Evolutionary conservation across 2,329 filamentous ascomycete genomes (phyloP).

Genomic region (Cytospora schulzeri): DNA sequence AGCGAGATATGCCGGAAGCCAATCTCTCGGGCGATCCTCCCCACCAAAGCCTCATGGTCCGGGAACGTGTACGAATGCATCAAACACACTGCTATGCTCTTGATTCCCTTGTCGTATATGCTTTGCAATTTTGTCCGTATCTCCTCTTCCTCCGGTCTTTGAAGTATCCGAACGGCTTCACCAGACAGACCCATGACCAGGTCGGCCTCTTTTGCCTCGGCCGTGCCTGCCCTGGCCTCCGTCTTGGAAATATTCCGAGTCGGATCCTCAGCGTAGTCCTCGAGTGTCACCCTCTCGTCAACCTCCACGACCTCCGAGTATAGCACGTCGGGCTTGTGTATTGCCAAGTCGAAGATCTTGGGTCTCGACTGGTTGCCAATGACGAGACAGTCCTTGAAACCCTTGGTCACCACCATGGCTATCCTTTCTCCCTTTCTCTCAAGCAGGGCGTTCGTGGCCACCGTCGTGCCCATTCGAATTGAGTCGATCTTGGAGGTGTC

Average conservation of each 20-base stretch:
- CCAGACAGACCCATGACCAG: slow-evolving; percentile 73
- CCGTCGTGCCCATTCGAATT: slow-evolving; percentile 94
- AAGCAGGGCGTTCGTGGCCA: slow-evolving; percentile 88
- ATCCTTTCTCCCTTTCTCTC: slow-evolving; percentile 90
- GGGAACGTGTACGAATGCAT: slow-evolving; percentile 95
- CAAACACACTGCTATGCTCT: slow-evolving; percentile 83
- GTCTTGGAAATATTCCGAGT: slow-evolving; percentile 59
- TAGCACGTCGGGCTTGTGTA: slow-evolving; percentile 82
- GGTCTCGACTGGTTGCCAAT: slow-evolving; percentile 92
- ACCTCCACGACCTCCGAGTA: slow-evolving; percentile 87
- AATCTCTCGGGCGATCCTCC: slow-evolving; percentile 74
- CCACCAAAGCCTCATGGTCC: slow-evolving; percentile 78
- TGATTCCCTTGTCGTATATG: slow-evolving; percentile 70
- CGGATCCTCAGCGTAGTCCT: slow-evolving; percentile 91
- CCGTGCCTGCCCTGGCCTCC: slow-evolving; percentile 52
- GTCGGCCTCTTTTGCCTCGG: slow-evolving; percentile 51
- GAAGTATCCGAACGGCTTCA: slow-evolving; percentile 72
- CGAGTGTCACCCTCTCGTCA: slow-evolving; percentile 85
- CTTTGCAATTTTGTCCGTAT: slow-evolving; percentile 65
- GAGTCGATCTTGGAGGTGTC: slow-evolving; percentile 85
- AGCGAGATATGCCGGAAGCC: slow-evolving; percentile 83
- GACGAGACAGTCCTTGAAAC: slow-evolving; percentile 82
- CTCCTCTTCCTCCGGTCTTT: slow-evolving; percentile 57
- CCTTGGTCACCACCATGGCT: slow-evolving; percentile 82
- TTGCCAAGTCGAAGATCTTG: slow-evolving; percentile 88